A percentile compares a stretch with the other conserved stretches of the same genome.
phyloP scores from a whole-genome alignment of 2,329 filamentous ascomycete genomes.

The Simplicillium aogashimaense region DNA sequence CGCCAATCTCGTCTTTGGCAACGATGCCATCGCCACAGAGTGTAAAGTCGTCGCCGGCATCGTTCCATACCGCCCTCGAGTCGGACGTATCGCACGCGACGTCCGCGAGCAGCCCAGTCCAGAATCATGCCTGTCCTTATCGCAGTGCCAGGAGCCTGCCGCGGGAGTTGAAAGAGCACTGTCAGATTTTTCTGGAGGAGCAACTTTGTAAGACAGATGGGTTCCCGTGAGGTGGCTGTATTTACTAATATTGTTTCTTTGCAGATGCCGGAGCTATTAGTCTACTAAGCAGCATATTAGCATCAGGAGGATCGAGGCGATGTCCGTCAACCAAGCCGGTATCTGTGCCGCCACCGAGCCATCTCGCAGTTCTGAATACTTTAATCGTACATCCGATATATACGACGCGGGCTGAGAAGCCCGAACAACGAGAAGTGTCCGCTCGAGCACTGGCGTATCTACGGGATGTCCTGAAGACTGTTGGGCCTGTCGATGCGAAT shows the following conservation, averaged over 20 bases:
- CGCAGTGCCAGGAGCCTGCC: slow-evolving; percentile 46
- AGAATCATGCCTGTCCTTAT: slow-evolving; percentile 28
- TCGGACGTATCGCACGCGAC: slow-evolving; percentile 17
- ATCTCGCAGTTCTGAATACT: slow-evolving; percentile 70
- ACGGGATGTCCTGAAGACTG: slow-evolving; percentile 51
- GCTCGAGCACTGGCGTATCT: slow-evolving; percentile 62
- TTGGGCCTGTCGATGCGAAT: slow-evolving; percentile 61
- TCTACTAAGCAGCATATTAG: slow-evolving; percentile 55
- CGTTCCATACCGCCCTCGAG: slow-evolving; percentile 24
- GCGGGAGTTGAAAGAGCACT: slow-evolving; percentile 54
- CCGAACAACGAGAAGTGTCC: slow-evolving; percentile 52
- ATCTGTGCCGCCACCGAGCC: slow-evolving; percentile 58
- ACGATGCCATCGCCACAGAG: slow-evolving; percentile 8
- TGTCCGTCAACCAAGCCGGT: slow-evolving; percentile 28
- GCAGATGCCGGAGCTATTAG: slow-evolving; percentile 39
- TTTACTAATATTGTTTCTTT: too few relatives aligned
- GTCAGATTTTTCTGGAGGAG: slow-evolving; percentile 67
- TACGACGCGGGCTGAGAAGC: slow-evolving; percentile 60
- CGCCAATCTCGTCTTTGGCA: too few relatives aligned
- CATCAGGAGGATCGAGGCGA: slow-evolving; percentile 32
- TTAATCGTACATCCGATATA: slow-evolving; percentile 72
- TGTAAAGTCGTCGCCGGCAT: slow-evolving; percentile 19
- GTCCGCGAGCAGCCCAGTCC: slow-evolving; percentile 23
- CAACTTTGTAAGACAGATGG: slow-evolving; percentile 44
- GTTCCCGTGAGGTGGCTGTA: neutral